Evolutionary conservation across 2,329 filamentous ascomycete species (phyloP), one percentile per base, ranked within the genome.

Genomic region (Whalleya microplaca): DNA sequence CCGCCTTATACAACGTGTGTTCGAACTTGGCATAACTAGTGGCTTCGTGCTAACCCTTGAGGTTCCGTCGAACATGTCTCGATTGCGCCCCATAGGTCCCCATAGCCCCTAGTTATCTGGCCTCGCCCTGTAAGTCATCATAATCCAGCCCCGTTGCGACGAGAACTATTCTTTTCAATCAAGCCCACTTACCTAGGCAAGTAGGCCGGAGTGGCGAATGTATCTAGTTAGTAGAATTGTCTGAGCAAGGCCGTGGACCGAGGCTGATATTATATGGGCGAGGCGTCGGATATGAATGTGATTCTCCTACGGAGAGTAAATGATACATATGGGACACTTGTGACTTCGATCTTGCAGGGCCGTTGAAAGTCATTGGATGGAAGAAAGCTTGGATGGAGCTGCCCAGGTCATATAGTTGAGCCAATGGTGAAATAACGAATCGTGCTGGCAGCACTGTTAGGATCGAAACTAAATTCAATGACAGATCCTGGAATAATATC

Each of bases 31-130:
- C 10, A 12, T 16, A 37, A 37, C 32, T 37, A 12, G 32, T 49
- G 44, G 48, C 37, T 54, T 56, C 40, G 50, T 21, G 41, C 42
- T 27, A 56, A 48, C 53, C 50, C 53, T 59, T 41, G 53, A 59
- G 27, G 59, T 59, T 59, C 45, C 53, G 56, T 54, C 21, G 29
- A 48, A 32, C 18, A 40, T 49, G 43, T 42, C 56, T 56, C 51
- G 44, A 55, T 57, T 45, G 54, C 41, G n/a, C n/a, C n/a, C n/a
- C n/a, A n/a, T 41, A 37, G 45, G 53, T 53, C 41, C 9, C 37
- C 43, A 49, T 48, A 21, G 27, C 29, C 23, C 32, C n/a, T 21
- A 50, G 23, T 27, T 27, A 27, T 27, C 9, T 21, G 29, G 29
- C 46, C 20, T 41, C 32, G 47, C 44, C 44, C 51, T 47, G 49